A percentile compares a stretch with the other conserved stretches of the same genome.
Conservation (phyloP, 805 yeast species). For the Yarrowia porcina region DNA sequence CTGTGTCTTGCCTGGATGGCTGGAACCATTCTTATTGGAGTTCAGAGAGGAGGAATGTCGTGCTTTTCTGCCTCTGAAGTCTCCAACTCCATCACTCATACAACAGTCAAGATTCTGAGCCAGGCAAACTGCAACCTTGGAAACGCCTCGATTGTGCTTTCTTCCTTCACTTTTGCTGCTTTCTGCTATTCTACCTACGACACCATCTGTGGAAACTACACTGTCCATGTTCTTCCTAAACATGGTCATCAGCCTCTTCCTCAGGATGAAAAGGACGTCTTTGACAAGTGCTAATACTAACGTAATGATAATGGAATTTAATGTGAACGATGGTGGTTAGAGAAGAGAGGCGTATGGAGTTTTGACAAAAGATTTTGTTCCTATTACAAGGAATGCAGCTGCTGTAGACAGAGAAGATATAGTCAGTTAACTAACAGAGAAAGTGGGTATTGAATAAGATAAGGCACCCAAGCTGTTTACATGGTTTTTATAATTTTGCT, state of each 20-base stretch:
- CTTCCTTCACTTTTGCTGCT: not conserved
- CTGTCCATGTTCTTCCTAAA: not conserved
- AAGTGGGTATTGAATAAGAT: too few relatives aligned
- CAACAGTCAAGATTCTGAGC: not conserved
- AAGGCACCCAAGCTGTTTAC: too few relatives aligned
- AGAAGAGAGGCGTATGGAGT: too few relatives aligned
- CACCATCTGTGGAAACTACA: not conserved
- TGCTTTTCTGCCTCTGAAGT: not conserved
- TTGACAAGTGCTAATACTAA: not conserved
- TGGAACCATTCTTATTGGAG: not conserved
- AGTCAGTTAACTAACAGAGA: too few relatives aligned
- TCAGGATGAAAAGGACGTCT: not conserved
- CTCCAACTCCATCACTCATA: not conserved
- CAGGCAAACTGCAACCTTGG: not conserved
- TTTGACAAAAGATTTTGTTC: too few relatives aligned
- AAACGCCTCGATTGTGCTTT: not conserved
- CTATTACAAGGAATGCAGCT: too few relatives aligned
- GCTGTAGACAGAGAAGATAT: too few relatives aligned
- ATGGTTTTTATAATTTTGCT: too few relatives aligned
- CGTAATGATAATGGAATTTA: too few relatives aligned
- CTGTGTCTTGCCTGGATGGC: not conserved
- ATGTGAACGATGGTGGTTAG: too few relatives aligned
- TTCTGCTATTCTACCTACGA: not conserved
- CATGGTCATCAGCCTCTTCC: not conserved
- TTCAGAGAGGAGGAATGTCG: conserved; percentile 1